These are phyloP conservation scores for Sclerotinia nivalis DNA, from an alignment of 2,329 filamentous ascomycete species.

Conservation along the genomic window DNA sequence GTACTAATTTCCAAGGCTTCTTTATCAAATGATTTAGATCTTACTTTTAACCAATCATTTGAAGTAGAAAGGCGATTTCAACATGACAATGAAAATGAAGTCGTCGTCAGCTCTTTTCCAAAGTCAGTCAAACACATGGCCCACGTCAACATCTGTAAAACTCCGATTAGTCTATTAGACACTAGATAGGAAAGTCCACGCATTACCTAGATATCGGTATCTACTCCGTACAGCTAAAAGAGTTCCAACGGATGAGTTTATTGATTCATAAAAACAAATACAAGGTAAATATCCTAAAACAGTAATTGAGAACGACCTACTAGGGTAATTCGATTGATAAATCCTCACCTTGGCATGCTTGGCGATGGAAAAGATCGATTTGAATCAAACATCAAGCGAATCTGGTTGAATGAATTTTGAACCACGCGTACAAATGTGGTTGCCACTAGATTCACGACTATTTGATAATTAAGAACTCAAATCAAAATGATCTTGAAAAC, in stretches of 20 bases:
- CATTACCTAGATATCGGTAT: not conserved
- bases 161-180: not conserved
- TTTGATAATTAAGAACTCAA: not conserved
- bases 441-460: not conserved
- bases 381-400: not conserved
- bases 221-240: not conserved
- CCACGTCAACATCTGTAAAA: not conserved
- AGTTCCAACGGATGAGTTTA: not conserved
- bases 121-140: not conserved
- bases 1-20: not conserved
- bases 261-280: not conserved
- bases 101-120: conserved; percentile 19
- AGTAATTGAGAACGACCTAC: too few relatives aligned
- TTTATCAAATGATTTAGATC: too few relatives aligned
- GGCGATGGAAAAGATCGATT: not conserved
- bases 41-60: not conserved
- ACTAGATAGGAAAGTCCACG: not conserved
- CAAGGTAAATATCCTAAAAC: not conserved
- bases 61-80: not conserved
- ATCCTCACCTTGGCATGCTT: not conserved
- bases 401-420: not conserved
- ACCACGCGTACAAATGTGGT: conserved; percentile 4
- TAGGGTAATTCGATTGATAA: not conserved
- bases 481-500: not conserved
- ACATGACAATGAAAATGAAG: conserved; percentile 1